Conservation (phyloP, 768 basidiomycete species). For the Amanita subjunquillea region DNA sequence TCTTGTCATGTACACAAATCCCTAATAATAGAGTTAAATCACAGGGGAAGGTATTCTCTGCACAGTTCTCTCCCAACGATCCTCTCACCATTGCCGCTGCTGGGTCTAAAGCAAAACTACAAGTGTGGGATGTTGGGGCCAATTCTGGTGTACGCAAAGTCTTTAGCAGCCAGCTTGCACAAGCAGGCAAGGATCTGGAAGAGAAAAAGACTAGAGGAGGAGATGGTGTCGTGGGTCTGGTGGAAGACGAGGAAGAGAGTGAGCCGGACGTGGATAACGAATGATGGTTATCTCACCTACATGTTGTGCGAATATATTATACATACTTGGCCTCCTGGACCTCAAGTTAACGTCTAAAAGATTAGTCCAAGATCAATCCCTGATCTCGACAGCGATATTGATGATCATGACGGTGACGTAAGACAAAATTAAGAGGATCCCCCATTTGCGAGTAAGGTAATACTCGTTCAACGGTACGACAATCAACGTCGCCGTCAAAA, state of each 20-base stretch:
- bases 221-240: constrained; percentile 62
- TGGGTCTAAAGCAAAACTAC: constrained; percentile 88
- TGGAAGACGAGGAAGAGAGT: constrained; percentile 61
- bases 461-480: constrained; percentile 83
- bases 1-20: neutral
- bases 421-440: constrained; percentile 60
- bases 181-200: constrained; percentile 57
- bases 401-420: constrained; percentile 71
- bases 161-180: constrained; percentile 68
- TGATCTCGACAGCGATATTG: constrained; percentile 74
- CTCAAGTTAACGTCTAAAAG: neutral
- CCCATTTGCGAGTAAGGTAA: constrained; percentile 73
- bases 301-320: neutral
- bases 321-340: neutral
- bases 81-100: constrained; percentile 90
- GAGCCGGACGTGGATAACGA: constrained; percentile 31
- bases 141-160: constrained; percentile 77
- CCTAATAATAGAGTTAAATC: constrained; percentile 1
- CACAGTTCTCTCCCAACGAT: constrained; percentile 88
- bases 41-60: constrained; percentile 94
- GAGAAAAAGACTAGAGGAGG: constrained; percentile 43
- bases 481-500: constrained; percentile 68
- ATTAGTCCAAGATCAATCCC: constrained; percentile 10
- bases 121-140: constrained; percentile 90
- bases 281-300: neutral